A percentile compares a stretch with the other conserved stretches of the same genome.
These are phyloP conservation scores for Grigorovia jiainica DNA, from an alignment of 805 yeast genomes.

Conservation along the genomic window DNA sequence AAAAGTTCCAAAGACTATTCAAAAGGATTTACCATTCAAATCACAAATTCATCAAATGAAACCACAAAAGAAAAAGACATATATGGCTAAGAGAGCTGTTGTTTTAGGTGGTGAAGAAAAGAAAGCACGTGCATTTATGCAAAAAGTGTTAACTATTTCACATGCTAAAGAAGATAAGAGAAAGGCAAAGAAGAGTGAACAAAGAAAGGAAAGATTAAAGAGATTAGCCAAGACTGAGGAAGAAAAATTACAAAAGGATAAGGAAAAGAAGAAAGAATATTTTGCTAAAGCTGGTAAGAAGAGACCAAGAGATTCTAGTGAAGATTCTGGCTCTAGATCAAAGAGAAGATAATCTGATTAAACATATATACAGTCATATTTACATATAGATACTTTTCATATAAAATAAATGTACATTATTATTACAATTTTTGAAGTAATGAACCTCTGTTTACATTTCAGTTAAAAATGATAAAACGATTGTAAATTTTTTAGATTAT, in stretches of 20 bases:
- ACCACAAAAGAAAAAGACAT: constrained; percentile 76
- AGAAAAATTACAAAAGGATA: constrained; percentile 60
- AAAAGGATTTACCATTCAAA: constrained; percentile 75
- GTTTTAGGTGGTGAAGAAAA: constrained; percentile 87
- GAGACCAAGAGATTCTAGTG: constrained; percentile 34
- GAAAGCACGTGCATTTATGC: constrained; percentile 83
- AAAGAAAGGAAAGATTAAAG: constrained; percentile 66
- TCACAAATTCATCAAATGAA: constrained; percentile 85
- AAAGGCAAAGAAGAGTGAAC: constrained; percentile 59
- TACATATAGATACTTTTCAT: background rate
- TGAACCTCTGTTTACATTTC: no score
- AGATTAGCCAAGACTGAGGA: constrained; percentile 69
- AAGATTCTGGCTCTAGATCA: constrained; percentile 21
- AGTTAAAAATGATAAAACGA: no score
- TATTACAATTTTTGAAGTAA: no score
- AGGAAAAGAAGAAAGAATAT: constrained; percentile 78
- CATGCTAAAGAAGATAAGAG: constrained; percentile 79
- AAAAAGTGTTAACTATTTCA: constrained; percentile 74
- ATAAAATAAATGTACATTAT: no score
- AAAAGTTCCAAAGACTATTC: constrained; percentile 73
- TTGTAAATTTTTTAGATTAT: no score
- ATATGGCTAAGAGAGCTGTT: constrained; percentile 85
- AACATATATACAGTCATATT: constrained; percentile 34
- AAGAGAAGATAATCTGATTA: constrained; percentile 14
- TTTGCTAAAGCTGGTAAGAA: constrained; percentile 65